Conservation (phyloP, 2,329 filamentous ascomycete species). For the Calycina marina region DNA sequence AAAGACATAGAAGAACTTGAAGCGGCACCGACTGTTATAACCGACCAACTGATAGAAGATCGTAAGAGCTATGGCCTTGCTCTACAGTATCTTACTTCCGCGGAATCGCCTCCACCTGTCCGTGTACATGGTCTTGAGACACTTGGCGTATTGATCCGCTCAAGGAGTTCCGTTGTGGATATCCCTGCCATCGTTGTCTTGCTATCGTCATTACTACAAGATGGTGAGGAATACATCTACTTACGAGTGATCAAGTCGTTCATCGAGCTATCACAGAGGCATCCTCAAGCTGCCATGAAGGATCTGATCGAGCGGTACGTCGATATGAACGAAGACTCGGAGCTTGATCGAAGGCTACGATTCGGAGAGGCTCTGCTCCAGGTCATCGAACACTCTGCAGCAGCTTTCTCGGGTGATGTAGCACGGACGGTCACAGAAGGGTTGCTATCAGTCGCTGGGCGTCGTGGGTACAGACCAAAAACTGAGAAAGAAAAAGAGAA, state of each 20-base stretch:
- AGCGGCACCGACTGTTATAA: conserved; percentile 8
- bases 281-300: conserved; percentile 44
- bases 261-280: conserved; percentile 39
- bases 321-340: conserved; percentile 42
- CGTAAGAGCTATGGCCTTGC: conserved; percentile 47
- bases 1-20: conserved; percentile 33
- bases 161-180: conserved; percentile 44
- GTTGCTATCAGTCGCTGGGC: conserved; percentile 47
- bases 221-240: conserved; percentile 59
- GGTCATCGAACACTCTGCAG: conserved; percentile 44
- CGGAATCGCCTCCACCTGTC: conserved; percentile 51
- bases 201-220: conserved; percentile 47
- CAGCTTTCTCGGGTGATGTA: conserved; percentile 37
- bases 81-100: conserved; percentile 45
- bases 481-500: conserved; percentile 40
- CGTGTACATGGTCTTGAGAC: conserved; percentile 49
- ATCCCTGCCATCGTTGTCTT: conserved; percentile 50
- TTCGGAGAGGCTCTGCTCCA: conserved; percentile 54
- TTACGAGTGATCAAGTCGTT: conserved; percentile 52
- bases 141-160: conserved; percentile 39
- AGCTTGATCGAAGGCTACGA: conserved; percentile 49
- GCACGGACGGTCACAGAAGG: conserved; percentile 39
- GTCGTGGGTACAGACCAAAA: conserved; percentile 45
- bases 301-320: conserved; percentile 55
- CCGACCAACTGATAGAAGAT: conserved; percentile 38